Evolutionary conservation across 331 rosid genomes (phyloP).

Genomic region (Rosa hybrid): DNA sequence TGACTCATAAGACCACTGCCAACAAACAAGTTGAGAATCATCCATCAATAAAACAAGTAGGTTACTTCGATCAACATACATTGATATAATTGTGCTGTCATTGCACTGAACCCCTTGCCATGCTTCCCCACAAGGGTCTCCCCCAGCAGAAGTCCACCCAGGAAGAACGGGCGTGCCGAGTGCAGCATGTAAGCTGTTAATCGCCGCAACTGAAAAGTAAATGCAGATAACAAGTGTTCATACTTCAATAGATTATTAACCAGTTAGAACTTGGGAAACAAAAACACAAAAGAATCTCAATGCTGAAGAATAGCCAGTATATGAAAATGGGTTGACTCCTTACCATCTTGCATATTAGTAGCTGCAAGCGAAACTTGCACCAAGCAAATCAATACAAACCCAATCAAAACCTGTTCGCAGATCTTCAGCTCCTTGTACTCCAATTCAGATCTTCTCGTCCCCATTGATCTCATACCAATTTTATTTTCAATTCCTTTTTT

Average conservation of each 20-base stretch:
- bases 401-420: slow-evolving; percentile 39
- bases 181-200: slow-evolving; percentile 62
- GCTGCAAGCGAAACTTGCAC: slow-evolving; percentile 57
- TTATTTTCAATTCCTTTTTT: slow-evolving; percentile 28
- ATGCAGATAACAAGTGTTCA: slow-evolving; percentile 2
- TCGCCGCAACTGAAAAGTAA: slow-evolving; percentile 67
- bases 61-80: slow-evolving; percentile 51
- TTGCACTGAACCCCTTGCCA: slow-evolving; percentile 92
- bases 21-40: slow-evolving; percentile 5
- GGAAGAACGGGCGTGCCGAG: slow-evolving; percentile 77
- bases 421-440: slow-evolving; percentile 46
- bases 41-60: slow-evolving; percentile 5
- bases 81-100: slow-evolving; percentile 51
- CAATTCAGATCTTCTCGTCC: slow-evolving; percentile 56
- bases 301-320: slow-evolving; percentile 14
- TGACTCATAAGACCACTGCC: slow-evolving; percentile 10
- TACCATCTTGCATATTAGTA: slow-evolving; percentile 76
- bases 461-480: slow-evolving; percentile 51
- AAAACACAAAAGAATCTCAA: slow-evolving; percentile 22
- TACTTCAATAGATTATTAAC: background rate
- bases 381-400: slow-evolving; percentile 48
- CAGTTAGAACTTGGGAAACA: slow-evolving; percentile 29
- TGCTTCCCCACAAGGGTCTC: slow-evolving; percentile 88
- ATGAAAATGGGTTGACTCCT: slow-evolving; percentile 19
- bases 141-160: slow-evolving; percentile 76